Evolutionary conservation across 805 yeast species (phyloP), one percentile per base, ranked within the genome.

Genomic region (Candida sithepensis): DNA sequence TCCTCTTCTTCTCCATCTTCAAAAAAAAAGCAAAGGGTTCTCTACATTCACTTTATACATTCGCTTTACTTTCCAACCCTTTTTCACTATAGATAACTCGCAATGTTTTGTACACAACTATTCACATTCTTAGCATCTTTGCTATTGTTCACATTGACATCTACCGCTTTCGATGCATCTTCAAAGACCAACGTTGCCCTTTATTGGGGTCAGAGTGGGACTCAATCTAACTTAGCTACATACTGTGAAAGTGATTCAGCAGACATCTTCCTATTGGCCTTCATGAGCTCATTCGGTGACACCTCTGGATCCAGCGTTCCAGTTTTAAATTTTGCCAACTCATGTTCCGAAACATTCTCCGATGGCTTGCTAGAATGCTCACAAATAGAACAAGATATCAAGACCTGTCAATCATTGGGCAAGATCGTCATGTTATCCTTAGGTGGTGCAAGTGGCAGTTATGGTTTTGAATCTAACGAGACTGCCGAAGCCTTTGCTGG

Each of bases 161-260:
- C 38, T 1, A 10, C 42, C n/a, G 21, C 46, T 18, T 69, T 68
- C 49, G 58, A 65, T 53, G 57, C 72, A 9, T 47, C 64, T 16
- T 64, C 81, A 32, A 72, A 75, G 41, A 60, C 73, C 28, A 85
- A 87, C 54, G 79, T 88, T 34, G 96, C 85, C 20, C 73, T 86
- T 7, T 89, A 89, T 68, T 89, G 96, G 96, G 96, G 97, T 45
- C 96, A 89, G 67, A 78, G 79, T n/a, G 88, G 88, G 7, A 71
- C 49, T 32, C 82, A 79, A 56, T 60, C 70, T 32, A 59, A 66
- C 3, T 66, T 81, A 5, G 66, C 74, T 2, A 66, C 72, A 42
- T 88, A 88, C 71, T 89, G 97, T 73, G 70, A 73, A 49, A 73
- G 81, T 43, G 78, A 79, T 46, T 75, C 80, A 42, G 89, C 87